Conservation (phyloP, 2,329 filamentous ascomycete genomes). For the Colletotrichum sp. region DNA sequence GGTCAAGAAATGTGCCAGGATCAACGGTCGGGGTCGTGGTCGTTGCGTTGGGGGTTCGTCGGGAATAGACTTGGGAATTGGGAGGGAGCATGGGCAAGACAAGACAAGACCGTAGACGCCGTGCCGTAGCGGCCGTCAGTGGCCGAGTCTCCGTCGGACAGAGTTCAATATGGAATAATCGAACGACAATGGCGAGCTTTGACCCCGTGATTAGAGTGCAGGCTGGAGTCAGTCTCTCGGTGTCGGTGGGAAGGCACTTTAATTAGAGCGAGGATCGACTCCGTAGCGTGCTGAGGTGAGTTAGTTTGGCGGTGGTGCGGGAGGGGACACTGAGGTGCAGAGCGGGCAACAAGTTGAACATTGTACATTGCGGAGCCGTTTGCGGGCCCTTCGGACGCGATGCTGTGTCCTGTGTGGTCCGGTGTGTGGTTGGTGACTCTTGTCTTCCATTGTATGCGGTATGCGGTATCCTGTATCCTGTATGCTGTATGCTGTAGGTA, state of each 20-base stretch:
- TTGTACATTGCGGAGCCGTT: background rate
- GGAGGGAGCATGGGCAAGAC: background rate
- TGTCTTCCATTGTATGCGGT: background rate
- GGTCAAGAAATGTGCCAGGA: background rate
- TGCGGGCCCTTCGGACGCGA: background rate
- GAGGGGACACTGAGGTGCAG: background rate
- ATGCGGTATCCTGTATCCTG: background rate
- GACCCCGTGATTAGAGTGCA: background rate
- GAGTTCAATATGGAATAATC: background rate
- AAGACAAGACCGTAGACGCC: background rate
- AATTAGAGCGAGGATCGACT: conserved; percentile 1
- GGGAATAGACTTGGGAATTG: background rate
- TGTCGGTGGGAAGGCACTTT: background rate
- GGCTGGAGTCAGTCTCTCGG: background rate
- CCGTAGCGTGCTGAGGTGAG: background rate
- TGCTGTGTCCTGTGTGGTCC: background rate
- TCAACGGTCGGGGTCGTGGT: background rate
- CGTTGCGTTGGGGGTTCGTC: background rate
- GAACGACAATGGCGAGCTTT: background rate
- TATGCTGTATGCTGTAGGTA: no score
- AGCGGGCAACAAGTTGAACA: background rate
- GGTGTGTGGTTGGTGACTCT: background rate
- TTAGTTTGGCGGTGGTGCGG: background rate
- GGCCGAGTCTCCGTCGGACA: background rate
- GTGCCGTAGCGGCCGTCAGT: background rate